phyloP scores from a whole-genome alignment of 345 rosid species.

The Citrus cavaleriei region DNA sequence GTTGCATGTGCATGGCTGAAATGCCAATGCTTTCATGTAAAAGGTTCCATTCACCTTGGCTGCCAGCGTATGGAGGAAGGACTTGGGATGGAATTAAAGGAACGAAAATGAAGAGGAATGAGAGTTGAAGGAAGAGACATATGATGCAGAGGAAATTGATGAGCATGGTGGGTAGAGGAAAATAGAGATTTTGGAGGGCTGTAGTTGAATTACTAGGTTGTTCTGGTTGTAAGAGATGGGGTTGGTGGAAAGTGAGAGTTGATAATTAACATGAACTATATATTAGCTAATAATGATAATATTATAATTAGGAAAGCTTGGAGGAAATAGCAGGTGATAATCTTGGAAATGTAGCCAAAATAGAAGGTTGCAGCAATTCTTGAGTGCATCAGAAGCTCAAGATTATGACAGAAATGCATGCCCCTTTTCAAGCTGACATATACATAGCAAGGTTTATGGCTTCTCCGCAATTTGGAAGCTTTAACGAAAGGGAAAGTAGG shows the following conservation, averaged over 20 bases:
- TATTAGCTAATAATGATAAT: background rate
- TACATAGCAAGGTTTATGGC: background rate
- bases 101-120: slow-evolving; percentile 6
- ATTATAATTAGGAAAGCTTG: background rate
- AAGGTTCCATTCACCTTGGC: slow-evolving; percentile 47
- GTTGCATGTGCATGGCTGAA: slow-evolving; percentile 96
- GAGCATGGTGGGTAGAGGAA: background rate
- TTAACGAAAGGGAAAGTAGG: too few relatives aligned
- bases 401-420: background rate
- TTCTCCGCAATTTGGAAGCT: background rate
- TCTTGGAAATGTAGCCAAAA: too few relatives aligned
- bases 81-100: background rate
- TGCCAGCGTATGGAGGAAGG: background rate
- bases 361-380: background rate
- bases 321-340: background rate
- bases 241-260: slow-evolving; percentile 1
- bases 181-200: background rate
- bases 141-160: slow-evolving; percentile 5
- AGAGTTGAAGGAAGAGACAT: slow-evolving; percentile 20
- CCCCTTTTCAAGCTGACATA: background rate
- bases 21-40: slow-evolving; percentile 66
- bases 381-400: background rate
- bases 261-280: background rate
- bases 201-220: background rate
- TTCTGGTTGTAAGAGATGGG: background rate